Conservation (phyloP, 805 yeast species). For the Gaillardinia entomophila region DNA sequence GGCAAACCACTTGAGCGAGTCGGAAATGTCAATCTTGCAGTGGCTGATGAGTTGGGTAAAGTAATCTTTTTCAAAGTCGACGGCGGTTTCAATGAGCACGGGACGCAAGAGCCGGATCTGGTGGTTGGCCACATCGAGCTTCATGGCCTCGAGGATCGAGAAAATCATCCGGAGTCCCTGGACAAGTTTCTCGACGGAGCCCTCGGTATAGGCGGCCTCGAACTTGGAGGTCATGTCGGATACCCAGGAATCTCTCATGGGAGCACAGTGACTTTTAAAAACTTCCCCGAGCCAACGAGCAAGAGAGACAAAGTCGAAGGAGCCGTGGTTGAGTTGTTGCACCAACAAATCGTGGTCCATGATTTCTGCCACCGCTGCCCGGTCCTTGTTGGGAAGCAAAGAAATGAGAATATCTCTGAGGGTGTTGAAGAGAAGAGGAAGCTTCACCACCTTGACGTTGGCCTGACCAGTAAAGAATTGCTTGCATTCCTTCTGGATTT, state of each 20-base stretch:
- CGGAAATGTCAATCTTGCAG: constrained; percentile 53
- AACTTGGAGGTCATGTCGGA: constrained; percentile 69
- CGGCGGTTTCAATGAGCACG: constrained; percentile 77
- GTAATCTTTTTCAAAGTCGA: constrained; percentile 84
- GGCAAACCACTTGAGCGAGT: constrained; percentile 64
- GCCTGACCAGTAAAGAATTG: constrained; percentile 24
- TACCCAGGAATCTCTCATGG: constrained; percentile 90
- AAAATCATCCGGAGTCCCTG: constrained; percentile 75
- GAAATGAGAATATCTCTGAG: constrained; percentile 69
- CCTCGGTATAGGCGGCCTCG: constrained; percentile 41
- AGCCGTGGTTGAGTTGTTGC: constrained; percentile 67
- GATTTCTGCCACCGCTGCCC: constrained; percentile 58
- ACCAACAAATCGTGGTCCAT: constrained; percentile 70
- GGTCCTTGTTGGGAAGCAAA: constrained; percentile 73
- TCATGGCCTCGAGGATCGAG: constrained; percentile 88
- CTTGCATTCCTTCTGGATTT: constrained; percentile 63
- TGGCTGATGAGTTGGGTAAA: constrained; percentile 49
- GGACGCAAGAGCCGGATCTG: constrained; percentile 85
- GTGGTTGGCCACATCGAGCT: constrained; percentile 90
- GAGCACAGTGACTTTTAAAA: constrained; percentile 89
- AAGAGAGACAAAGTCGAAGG: constrained; percentile 67
- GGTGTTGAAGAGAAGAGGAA: constrained; percentile 73
- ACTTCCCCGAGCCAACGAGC: constrained; percentile 71
- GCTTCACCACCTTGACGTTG: constrained; percentile 31
- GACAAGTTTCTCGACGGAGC: constrained; percentile 48